phyloP scores from a whole-genome alignment of 2,329 filamentous ascomycete species.

The Colletotrichum kahawae region DNA sequence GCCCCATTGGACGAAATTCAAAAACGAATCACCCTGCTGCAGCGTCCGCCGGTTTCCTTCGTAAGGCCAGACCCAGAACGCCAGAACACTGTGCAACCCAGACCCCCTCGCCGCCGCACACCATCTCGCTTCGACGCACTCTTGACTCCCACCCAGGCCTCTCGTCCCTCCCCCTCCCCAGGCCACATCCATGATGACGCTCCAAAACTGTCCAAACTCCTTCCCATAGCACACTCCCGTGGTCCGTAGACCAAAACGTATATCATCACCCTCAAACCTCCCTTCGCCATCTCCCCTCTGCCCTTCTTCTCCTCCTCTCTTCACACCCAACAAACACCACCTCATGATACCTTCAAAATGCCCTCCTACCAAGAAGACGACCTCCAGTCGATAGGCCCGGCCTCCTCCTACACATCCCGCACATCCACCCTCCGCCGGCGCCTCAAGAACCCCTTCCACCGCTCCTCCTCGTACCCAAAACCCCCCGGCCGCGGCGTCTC shows the following conservation, averaged over 20 bases:
- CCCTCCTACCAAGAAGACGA: background rate
- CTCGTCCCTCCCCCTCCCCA: background rate
- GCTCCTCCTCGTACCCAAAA: background rate
- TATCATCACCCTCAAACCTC: background rate
- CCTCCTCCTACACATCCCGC: background rate
- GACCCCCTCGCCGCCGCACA: background rate
- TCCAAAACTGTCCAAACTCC: background rate
- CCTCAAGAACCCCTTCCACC: constrained; percentile 2
- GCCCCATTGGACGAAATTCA: background rate
- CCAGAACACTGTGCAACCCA: background rate
- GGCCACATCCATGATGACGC: background rate
- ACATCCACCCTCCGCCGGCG: background rate
- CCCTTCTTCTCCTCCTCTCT: background rate
- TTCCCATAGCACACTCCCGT: background rate
- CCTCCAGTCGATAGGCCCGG: background rate
- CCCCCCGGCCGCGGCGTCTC: constrained; percentile 37
- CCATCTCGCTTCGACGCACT: background rate
- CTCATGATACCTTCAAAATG: background rate
- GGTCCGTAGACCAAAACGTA: background rate
- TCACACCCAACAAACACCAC: background rate
- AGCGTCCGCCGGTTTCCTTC: background rate
- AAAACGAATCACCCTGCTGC: background rate
- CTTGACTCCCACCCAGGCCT: background rate
- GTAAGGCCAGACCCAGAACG: background rate
- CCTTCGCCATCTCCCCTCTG: background rate